phyloP scores from a whole-genome alignment of 495 filamentous ascomycete genomes.

The Massariosphaeria phaeospora region DNA sequence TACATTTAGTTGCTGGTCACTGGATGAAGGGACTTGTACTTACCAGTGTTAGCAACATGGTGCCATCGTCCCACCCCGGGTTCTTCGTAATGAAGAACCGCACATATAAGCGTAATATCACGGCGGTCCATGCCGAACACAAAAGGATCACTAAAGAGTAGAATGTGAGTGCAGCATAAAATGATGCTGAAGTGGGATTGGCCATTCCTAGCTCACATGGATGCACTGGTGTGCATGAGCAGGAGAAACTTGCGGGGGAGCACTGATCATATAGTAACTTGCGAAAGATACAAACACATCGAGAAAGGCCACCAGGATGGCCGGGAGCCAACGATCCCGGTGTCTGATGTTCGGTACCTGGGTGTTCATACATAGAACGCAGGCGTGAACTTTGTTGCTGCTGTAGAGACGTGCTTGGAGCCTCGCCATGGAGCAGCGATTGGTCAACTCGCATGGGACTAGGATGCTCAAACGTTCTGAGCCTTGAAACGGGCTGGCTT shows the following conservation, averaged over 20 bases:
- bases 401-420: too few relatives aligned
- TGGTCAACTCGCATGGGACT: too few relatives aligned
- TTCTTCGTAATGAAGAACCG: constrained; percentile 23
- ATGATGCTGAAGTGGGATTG: background rate
- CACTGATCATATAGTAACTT: background rate
- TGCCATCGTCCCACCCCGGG: constrained; percentile 27
- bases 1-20: background rate
- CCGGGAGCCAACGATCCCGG: too few relatives aligned
- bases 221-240: too few relatives aligned
- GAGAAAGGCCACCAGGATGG: too few relatives aligned
- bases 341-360: too few relatives aligned
- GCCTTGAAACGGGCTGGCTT: too few relatives aligned
- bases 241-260: background rate
- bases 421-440: too few relatives aligned
- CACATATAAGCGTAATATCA: constrained; percentile 36
- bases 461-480: too few relatives aligned
- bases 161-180: background rate
- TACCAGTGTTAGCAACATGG: constrained; percentile 26
- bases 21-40: background rate
- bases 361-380: too few relatives aligned
- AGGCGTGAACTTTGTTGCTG: too few relatives aligned
- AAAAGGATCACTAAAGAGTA: constrained; percentile 28
- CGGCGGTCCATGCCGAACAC: constrained; percentile 26
- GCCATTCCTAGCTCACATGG: background rate
- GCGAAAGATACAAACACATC: background rate